Evolutionary conservation across 2,329 filamentous ascomycete genomes (phyloP), one percentile per base, ranked within the genome.

Genomic region (Fonsecaea multimorphosa): DNA sequence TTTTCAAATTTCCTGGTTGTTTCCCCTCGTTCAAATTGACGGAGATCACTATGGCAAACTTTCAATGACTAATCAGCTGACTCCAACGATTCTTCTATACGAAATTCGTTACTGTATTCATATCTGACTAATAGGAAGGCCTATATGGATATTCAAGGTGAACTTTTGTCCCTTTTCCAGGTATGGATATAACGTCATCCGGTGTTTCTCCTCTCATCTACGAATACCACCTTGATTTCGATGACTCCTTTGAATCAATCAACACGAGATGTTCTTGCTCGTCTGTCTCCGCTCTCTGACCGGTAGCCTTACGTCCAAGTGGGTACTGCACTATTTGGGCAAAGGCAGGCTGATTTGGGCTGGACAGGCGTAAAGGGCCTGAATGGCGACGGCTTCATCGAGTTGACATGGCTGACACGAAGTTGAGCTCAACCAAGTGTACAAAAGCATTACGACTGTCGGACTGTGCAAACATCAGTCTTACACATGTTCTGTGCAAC

Each of bases 151-250:
- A 6, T n/a, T 40, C 38, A 16, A n/a, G 16, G 4, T 6, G 38
- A 40, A 5, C 38, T 19, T 31, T 27, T 22, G 3, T 11, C 24
- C 27, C 14, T 24, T 36, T 24, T 57, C 5, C 16, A 57, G 54
- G 19, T 29, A 57, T 22, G 54, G 22, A 40, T 40, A 57, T 57
- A 34, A 40, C 54, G 54, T 40, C 54, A 49, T 27, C 44, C 38
- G 4, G 14, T 14, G 2, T 19, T 9, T 58, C 16, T 7, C 9
- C 38, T 8, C 6, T 7, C 6, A 19, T 44, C 16, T 19, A 7
- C 19, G 16, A 40, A 49, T 27, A 24, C 11, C 11, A 19, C 6
- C 38, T n/a, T 4, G 11, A n/a, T n/a, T n/a, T 4, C 14, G 14
- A 40, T 40, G 38, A 40, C 38, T 40, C 38, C 6, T 34, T 9